Evolutionary conservation across 768 basidiomycete species (phyloP), one percentile per base, ranked within the genome.

Genomic region (Rubroboletus satanas): DNA sequence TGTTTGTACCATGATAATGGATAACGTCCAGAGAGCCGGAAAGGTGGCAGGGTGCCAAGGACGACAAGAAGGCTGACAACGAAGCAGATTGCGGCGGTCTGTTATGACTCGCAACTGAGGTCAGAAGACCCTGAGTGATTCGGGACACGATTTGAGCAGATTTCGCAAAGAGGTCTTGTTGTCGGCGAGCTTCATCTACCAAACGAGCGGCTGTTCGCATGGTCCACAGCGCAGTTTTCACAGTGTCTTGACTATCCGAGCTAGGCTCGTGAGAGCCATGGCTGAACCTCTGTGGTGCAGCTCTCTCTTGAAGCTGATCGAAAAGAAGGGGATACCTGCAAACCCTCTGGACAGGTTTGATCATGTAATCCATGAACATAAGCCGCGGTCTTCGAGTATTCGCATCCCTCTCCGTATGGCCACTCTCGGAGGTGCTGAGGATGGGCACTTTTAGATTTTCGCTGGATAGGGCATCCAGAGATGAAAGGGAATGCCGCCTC

Each of bases 331-430:
- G 93, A 66, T 99, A 99, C 62, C 87, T 90, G 80, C 95, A 98
- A 47, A 99, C 88, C 48, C 94, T 79, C 71, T 99, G 96, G 15
- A 98, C 81, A n/a, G 96, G 96, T 71, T 93, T 93, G 74, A 99
- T 98, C 74, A 98, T 80, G 67, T 94, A 94, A 73, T 98, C 96
- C 61, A 83, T 74, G 69, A 90, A 84, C 54, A 79, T 77, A 36
- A 90, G 79, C 21, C 81, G 80, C 12, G 74, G 62, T 44, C 64
- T 59, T 54, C 66, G 74, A 53, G 32, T 45, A 42, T 29, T 49
- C 7, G 57, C 66, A 67, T 62, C 66, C 60, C 71, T 55, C 1
- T 61, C 61, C 18, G 68, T 62, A 45, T 71, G 70, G 3, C 70
- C 71, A 17, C 59, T 63, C 49, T 71, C 70, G 12, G 70, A 71